Conservation (phyloP, 2,329 filamentous ascomycete species). For the Beauveria caledonica region DNA sequence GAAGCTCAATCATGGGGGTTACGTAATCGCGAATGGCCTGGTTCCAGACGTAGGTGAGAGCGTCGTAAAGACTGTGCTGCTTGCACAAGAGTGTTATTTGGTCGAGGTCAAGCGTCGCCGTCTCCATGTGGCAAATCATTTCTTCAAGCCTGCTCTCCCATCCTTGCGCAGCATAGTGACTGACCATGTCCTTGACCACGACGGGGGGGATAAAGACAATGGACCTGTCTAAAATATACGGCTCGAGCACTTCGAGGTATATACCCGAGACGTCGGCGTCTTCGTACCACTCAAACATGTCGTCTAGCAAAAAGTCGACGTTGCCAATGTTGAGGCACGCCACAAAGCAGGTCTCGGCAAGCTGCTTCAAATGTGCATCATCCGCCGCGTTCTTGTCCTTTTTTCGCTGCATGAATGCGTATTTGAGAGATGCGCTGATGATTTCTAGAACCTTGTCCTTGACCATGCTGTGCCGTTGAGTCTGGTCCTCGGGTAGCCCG, state of each 20-base stretch:
- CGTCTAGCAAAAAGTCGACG: constrained; percentile 79
- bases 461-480: constrained; percentile 69
- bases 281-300: constrained; percentile 85
- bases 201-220: constrained; percentile 70
- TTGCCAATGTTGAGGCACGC: constrained; percentile 74
- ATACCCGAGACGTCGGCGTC: constrained; percentile 63
- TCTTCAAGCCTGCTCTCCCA: constrained; percentile 78
- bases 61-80: constrained; percentile 86
- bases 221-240: constrained; percentile 72
- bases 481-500: constrained; percentile 78
- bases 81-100: constrained; percentile 88
- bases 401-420: constrained; percentile 66
- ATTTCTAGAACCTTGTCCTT: constrained; percentile 86
- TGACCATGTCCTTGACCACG: constrained; percentile 78
- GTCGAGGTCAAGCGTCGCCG: constrained; percentile 84
- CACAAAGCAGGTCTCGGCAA: constrained; percentile 75
- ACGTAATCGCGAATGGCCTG: constrained; percentile 82
- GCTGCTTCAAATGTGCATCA: constrained; percentile 59
- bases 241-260: constrained; percentile 83
- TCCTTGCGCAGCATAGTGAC: constrained; percentile 68
- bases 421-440: constrained; percentile 83
- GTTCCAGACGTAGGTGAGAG: constrained; percentile 95
- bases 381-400: constrained; percentile 37
- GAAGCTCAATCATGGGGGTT: constrained; percentile 77
- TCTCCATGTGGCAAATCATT: constrained; percentile 88